Conservation (phyloP, 2,329 filamentous ascomycete species). For the Emergomyces pasteurianus region DNA sequence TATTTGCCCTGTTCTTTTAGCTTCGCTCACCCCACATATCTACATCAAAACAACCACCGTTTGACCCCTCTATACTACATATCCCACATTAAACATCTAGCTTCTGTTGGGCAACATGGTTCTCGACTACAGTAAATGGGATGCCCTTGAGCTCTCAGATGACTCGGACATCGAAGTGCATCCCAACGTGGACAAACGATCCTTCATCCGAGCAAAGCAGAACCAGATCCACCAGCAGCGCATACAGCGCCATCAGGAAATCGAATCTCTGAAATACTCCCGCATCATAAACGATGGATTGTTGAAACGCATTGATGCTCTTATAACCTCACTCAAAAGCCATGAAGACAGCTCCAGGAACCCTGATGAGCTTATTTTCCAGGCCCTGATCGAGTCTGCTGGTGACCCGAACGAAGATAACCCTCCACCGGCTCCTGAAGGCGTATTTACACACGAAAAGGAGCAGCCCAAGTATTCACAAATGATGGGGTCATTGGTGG, state of each 20-base stretch:
- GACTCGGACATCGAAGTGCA: slow-evolving; percentile 98
- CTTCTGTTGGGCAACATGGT: slow-evolving; percentile 29
- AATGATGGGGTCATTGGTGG: slow-evolving; percentile 95
- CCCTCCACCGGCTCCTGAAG: slow-evolving; percentile 61
- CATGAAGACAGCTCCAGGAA: slow-evolving; percentile 56
- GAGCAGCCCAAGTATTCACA: slow-evolving; percentile 78
- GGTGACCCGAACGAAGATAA: slow-evolving; percentile 60
- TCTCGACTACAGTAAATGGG: slow-evolving; percentile 54
- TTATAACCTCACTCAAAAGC: slow-evolving; percentile 62
- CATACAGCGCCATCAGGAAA: slow-evolving; percentile 72
- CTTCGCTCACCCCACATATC: background rate
- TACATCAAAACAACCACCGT: background rate
- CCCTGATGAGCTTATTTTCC: slow-evolving; percentile 75
- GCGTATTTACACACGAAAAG: slow-evolving; percentile 63
- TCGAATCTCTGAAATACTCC: slow-evolving; percentile 81
- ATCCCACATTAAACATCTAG: slow-evolving; percentile 7
- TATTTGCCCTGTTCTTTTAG: background rate
- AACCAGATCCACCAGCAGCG: slow-evolving; percentile 91
- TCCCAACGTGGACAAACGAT: slow-evolving; percentile 95
- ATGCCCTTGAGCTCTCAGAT: slow-evolving; percentile 90
- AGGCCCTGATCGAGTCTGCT: slow-evolving; percentile 72
- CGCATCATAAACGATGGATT: slow-evolving; percentile 86
- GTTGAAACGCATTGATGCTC: slow-evolving; percentile 65
- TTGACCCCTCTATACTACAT: slow-evolving; percentile 1
- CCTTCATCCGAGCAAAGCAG: slow-evolving; percentile 97